Conservation (phyloP, 345 rosid genomes). For the Acer negundo region DNA sequence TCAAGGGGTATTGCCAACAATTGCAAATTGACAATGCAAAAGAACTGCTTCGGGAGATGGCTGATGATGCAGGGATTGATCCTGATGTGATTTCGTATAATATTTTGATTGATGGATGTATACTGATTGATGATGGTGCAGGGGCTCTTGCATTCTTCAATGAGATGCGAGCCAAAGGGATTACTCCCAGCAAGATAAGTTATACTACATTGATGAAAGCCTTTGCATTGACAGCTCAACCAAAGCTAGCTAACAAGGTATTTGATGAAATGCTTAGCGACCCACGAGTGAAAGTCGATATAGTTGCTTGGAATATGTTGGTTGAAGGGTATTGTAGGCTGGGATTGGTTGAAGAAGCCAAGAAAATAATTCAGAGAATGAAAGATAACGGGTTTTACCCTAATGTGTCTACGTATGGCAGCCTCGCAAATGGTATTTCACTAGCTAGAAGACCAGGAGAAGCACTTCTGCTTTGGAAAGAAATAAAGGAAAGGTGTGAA, state of each 20-base stretch:
- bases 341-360: constrained; percentile 82
- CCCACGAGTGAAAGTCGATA: constrained; percentile 77
- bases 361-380: constrained; percentile 65
- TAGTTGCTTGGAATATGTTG: constrained; percentile 91
- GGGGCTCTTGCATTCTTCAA: constrained; percentile 83
- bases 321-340: constrained; percentile 79
- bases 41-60: constrained; percentile 74
- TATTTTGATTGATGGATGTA: constrained; percentile 86
- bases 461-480: constrained; percentile 91
- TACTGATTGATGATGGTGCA: constrained; percentile 78
- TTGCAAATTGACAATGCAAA: constrained; percentile 74
- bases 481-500: constrained; percentile 67
- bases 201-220: constrained; percentile 98
- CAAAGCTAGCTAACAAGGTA: constrained; percentile 80
- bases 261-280: constrained; percentile 88
- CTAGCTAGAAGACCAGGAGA: constrained; percentile 95
- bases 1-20: constrained; percentile 88
- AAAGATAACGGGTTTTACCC: constrained; percentile 72
- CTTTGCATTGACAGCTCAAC: constrained; percentile 84
- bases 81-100: constrained; percentile 93
- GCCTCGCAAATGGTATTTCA: constrained; percentile 79
- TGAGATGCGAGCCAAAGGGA: constrained; percentile 78
- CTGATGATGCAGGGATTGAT: constrained; percentile 51
- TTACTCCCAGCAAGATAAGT: constrained; percentile 85
- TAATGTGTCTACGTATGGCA: constrained; percentile 80